These are phyloP conservation scores for Suillus alpinus DNA, from an alignment of 768 basidiomycete species.

Conservation along the genomic window DNA sequence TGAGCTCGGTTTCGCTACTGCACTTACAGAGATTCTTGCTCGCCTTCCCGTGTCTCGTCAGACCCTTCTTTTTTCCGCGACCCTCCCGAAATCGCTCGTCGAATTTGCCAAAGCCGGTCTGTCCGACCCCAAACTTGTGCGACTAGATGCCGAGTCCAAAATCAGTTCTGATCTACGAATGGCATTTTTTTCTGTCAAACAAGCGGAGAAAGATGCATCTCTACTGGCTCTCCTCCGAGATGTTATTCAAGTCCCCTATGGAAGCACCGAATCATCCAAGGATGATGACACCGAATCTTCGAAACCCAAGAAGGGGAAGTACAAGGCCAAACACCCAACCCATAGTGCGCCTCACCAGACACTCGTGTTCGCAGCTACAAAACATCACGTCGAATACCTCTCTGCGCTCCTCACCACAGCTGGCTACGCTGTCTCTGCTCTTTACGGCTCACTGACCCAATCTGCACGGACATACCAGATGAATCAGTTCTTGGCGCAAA, in stretches of 20 bases:
- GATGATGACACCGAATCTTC: constrained; percentile 21
- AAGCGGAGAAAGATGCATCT: constrained; percentile 92
- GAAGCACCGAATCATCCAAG: constrained; percentile 30
- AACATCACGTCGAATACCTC: constrained; percentile 98
- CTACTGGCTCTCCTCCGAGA: constrained; percentile 82
- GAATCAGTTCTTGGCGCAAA: constrained; percentile 81
- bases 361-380: constrained; percentile 92
- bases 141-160: constrained; percentile 95
- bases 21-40: constrained; percentile 87
- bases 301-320: constrained; percentile 54
- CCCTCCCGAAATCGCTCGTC: constrained; percentile 90
- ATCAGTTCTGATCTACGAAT: constrained; percentile 91
- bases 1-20: constrained; percentile 95
- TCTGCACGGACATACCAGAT: constrained; percentile 85
- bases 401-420: constrained; percentile 70
- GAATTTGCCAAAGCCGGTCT: constrained; percentile 99
- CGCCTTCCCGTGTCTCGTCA: constrained; percentile 86
- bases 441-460: constrained; percentile 96
- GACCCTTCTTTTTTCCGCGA: constrained; percentile 94
- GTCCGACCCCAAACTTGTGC: constrained; percentile 88
- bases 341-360: constrained; percentile 84
- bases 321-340: constrained; percentile 40
- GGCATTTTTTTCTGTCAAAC: constrained; percentile 92
- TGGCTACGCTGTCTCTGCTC: constrained; percentile 88
- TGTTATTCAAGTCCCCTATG: constrained; percentile 78